A percentile compares a stretch with the other conserved stretches of the same genome.
phyloP scores from a whole-genome alignment of 768 basidiomycete species.

The Multifurca ochricompacta region DNA sequence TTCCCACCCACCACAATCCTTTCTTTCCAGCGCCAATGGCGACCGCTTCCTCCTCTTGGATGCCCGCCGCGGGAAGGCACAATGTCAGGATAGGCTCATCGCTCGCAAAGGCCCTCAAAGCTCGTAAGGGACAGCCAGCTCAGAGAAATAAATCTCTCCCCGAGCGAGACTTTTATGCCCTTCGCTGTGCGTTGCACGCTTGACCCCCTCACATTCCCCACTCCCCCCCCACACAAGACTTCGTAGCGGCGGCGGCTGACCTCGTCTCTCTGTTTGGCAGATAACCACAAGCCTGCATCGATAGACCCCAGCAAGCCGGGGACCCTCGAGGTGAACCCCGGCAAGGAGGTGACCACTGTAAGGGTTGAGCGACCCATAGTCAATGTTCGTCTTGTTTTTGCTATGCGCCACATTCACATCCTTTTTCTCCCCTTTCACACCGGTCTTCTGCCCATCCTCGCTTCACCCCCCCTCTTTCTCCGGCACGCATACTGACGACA shows the following conservation, averaged over 20 bases:
- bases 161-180: slow-evolving; percentile 67
- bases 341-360: slow-evolving; percentile 44
- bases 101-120: slow-evolving; percentile 56
- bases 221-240: too few relatives aligned
- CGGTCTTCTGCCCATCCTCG: background rate
- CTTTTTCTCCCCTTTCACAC: too few relatives aligned
- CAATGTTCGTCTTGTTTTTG: slow-evolving; percentile 47
- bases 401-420: too few relatives aligned
- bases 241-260: too few relatives aligned
- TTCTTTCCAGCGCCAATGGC: slow-evolving; percentile 2
- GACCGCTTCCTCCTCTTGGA: slow-evolving; percentile 17
- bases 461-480: background rate
- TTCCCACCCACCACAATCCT: slow-evolving; percentile 11
- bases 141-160: slow-evolving; percentile 43
- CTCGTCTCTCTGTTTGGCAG: slow-evolving; percentile 38
- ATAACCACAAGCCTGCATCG: slow-evolving; percentile 69
- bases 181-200: slow-evolving; percentile 68
- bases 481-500: background rate
- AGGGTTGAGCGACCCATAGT: slow-evolving; percentile 58
- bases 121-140: slow-evolving; percentile 46
- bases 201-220: too few relatives aligned
- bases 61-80: slow-evolving; percentile 37
- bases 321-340: slow-evolving; percentile 51
- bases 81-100: slow-evolving; percentile 55
- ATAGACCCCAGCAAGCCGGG: slow-evolving; percentile 61